Evolutionary conservation across 768 basidiomycete genomes (phyloP).

Genomic region (Thelephora ganbajun): DNA sequence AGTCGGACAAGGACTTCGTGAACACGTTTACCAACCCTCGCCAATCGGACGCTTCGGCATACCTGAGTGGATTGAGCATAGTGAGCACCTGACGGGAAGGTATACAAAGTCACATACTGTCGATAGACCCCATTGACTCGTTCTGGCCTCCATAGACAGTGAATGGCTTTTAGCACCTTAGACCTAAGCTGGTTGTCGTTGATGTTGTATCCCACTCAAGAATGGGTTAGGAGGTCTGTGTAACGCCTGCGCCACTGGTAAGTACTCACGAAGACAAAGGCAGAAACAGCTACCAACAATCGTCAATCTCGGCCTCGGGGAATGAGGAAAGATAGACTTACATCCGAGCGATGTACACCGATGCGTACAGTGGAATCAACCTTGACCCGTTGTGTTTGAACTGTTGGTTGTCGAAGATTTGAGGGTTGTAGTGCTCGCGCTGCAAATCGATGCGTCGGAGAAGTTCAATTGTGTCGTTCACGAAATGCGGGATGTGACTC

Average conservation of each 20-base stretch:
- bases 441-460: conserved; percentile 8
- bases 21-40: conserved; percentile 12
- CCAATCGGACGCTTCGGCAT: conserved; percentile 16
- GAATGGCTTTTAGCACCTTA: conserved; percentile 10
- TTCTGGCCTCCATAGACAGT: conserved; percentile 7
- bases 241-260: neutral
- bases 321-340: too few relatives aligned
- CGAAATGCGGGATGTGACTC: neutral
- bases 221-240: neutral
- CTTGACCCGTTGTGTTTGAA: neutral
- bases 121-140: neutral
- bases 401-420: neutral
- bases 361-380: too few relatives aligned
- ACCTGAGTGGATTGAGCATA: conserved; percentile 11
- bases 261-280: conserved; percentile 31
- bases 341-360: too few relatives aligned
- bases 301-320: too few relatives aligned
- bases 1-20: conserved; percentile 9
- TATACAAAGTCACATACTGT: neutral
- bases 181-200: conserved; percentile 3
- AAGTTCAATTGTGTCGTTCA: conserved; percentile 3
- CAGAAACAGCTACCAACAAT: conserved; percentile 26
- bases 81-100: neutral
- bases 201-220: conserved; percentile 23
- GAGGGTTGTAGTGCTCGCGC: neutral